These are phyloP conservation scores for Lipomyces mesembrius DNA, from an alignment of 805 yeast species.

Conservation along the genomic window DNA sequence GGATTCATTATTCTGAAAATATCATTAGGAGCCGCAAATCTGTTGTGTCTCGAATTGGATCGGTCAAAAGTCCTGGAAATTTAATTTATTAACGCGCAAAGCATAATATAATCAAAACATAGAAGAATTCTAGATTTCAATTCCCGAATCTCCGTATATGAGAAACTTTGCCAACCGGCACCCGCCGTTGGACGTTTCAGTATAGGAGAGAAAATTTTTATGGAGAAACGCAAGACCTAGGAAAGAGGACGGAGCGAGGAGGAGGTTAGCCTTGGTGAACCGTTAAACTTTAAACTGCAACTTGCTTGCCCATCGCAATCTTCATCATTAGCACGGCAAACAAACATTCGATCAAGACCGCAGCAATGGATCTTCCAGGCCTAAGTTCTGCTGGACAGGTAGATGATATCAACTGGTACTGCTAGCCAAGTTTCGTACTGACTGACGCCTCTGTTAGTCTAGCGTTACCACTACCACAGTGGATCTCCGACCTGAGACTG, in stretches of 20 bases:
- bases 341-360: background rate
- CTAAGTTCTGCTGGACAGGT: constrained; percentile 8
- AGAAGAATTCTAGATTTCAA: background rate
- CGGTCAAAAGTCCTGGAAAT: background rate
- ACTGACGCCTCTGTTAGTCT: constrained; percentile 1
- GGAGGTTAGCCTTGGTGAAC: too few species aligned
- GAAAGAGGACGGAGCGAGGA: too few species aligned
- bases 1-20: constrained; percentile 4
- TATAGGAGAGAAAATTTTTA: background rate
- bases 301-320: too few species aligned
- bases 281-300: background rate
- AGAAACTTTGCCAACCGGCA: background rate
- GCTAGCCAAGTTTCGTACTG: background rate
- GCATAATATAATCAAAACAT: background rate
- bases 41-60: background rate
- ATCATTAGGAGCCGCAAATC: background rate
- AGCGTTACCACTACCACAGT: constrained; percentile 29
- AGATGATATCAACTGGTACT: background rate
- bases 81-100: background rate
- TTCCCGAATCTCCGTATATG: background rate
- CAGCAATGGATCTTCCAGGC: constrained; percentile 17
- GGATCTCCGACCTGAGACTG: constrained; percentile 49
- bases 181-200: background rate
- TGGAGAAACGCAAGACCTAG: too few species aligned
- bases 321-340: background rate